Base-by-base conservation (phyloP, 257 asterid genomes). In the Prunella vulgaris region DNA sequence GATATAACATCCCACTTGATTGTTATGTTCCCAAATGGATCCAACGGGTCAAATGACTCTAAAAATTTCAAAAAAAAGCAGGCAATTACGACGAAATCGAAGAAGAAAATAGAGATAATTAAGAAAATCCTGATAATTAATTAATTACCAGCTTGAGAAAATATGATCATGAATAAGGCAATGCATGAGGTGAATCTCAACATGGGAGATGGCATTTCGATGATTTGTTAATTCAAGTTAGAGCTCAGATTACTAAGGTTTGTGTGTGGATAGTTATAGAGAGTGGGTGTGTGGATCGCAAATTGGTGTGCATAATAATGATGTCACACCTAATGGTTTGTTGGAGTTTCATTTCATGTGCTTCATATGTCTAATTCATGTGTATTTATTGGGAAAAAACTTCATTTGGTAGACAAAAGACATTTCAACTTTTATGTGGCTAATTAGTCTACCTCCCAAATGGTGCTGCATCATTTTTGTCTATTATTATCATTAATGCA, bases 21-120 rank as follows among this genome's bases (percentile, higher is more conserved):
- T 9, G 95, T 90, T 9, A 90, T 87, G 82, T 90, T 90, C 69
- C 93, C 96, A 60, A 81, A 82, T 22, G 95, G 95, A 85, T 90
- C 96, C 84, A 90, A 70, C 5, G 96, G 93, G 76, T 90, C 95
- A 77, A 72, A 90, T 8, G 95, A 81, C 56, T 79, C 97, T 88
- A 25, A 21, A 38, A 53, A 1, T 3, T 48, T 17, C 59, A 38
- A 52, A 48, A 33, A 52, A 58, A 7, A 14, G 8, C 21, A 21
- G 5, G 12, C 10, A 49, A 51, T 24, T 12, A 27, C 5, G 3
- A 60, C 24, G 10, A 17, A 4, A 65, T 17, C 2, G 2, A 3
- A 42, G 25, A 12, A 42, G 38, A 18, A 28, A 40, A 14, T 25
- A 38, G 51, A 28, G 5, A 14, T n/a, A n/a, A n/a, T 4, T 5